Base-by-base conservation (phyloP, 2,329 filamentous ascomycete species). In the Purpureocillium lavendulum region DNA sequence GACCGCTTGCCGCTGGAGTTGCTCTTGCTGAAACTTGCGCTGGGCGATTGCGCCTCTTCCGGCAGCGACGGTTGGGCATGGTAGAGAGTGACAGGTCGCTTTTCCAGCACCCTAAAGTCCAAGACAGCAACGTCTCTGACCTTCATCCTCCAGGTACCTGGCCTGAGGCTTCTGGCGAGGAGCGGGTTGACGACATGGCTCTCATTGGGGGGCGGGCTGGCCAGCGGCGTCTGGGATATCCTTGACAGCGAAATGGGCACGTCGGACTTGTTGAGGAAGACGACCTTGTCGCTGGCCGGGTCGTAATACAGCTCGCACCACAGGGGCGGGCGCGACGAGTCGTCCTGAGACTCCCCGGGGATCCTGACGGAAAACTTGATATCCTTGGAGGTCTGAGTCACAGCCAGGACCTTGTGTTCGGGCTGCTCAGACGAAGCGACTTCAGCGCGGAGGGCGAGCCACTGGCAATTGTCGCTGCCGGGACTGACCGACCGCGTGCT, bases 261-360 rank as follows among this genome's bases (percentile, higher is more conserved):
- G 30, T 77, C 70, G 13, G 73, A 76, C 41, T 64, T 66, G 54
- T 77, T 79, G 38, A 69, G 54, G 18, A 78, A 65, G 42, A 78
- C 73, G 48, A 75, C 66, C 53, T 71, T 70, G 52, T 78, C 74
- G 57, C 73, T 76, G 45, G 67, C 61, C 13, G 75, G 73, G 53
- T 78, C 71, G 47, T 77, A 78, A 49, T 77, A 78, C 29, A 79
- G 60, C 53, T 77, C 73, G 53, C 72, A 77, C 70, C 70, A 76
- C n/a, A 78, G 49, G 4, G 69, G 65, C 13, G 71, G 71, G 13
- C 69, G 60, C 7, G 60, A 55, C 8, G 56, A 59, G 33, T 64
- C 62, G 41, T 69, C 62, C 31, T 60, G 57, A 37, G 58, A 61
- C 40, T 70, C 67, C 13, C 66, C 65, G 4, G 73, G 75, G 41